These are phyloP conservation scores for Penicillium parvum DNA, from an alignment of 495 filamentous ascomycete genomes.

Conservation along the genomic window DNA sequence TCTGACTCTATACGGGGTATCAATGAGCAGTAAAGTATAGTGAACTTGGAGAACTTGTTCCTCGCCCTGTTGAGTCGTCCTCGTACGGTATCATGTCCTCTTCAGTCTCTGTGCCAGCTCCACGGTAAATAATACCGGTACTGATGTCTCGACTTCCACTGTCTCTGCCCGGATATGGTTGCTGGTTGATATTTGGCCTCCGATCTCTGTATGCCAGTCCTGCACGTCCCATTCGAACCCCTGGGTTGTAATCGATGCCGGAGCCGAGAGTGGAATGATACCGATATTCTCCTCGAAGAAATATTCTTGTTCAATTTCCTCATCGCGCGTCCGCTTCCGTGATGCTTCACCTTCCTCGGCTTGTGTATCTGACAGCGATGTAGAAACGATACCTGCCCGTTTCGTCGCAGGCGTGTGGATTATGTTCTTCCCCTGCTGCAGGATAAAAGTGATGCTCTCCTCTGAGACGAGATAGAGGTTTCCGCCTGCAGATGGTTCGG, in stretches of 20 bases:
- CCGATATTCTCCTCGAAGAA: constrained; percentile 66
- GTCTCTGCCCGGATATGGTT: constrained; percentile 66
- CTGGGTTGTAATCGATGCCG: constrained; percentile 65
- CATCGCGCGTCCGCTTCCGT: constrained; percentile 8
- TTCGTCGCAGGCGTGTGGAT: constrained; percentile 57
- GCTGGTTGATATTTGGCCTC: constrained; percentile 83
- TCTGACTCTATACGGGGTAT: constrained; percentile 9
- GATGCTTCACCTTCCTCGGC: not conserved
- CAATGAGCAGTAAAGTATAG: constrained; percentile 11
- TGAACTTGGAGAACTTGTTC: constrained; percentile 5
- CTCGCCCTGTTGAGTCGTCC: not conserved
- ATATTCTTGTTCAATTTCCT: constrained; percentile 3
- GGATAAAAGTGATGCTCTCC: constrained; percentile 74
- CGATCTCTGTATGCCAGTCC: constrained; percentile 77
- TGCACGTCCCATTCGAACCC: constrained; percentile 89
- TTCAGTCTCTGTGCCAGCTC: constrained; percentile 55
- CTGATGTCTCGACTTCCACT: constrained; percentile 60
- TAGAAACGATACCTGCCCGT: constrained; percentile 8
- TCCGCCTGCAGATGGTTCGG: constrained; percentile 14
- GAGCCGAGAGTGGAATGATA: constrained; percentile 75
- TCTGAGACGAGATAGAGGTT: constrained; percentile 70
- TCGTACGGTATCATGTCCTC: constrained; percentile 5
- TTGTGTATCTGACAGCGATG: not conserved
- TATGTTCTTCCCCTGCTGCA: constrained; percentile 60
- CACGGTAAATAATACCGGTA: constrained; percentile 79